These are phyloP conservation scores for Colletotrichum karsti DNA, from an alignment of 2,329 filamentous ascomycete genomes.

Conservation along the genomic window DNA sequence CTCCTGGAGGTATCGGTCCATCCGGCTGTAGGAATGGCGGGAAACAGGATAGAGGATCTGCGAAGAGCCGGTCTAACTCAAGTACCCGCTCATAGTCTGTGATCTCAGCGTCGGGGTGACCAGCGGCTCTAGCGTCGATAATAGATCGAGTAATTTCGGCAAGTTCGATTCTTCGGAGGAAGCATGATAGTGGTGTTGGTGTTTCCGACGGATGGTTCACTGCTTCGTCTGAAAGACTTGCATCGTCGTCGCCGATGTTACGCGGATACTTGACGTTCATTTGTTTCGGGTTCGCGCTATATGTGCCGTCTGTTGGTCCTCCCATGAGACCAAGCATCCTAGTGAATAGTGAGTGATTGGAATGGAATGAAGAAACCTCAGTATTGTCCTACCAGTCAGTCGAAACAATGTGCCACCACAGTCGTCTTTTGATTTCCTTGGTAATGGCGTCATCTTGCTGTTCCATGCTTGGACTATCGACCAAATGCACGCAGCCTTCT, in stretches of 20 bases:
- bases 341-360: not conserved
- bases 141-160: slow-evolving; percentile 46
- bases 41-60: slow-evolving; percentile 27
- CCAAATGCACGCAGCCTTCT: slow-evolving; percentile 47
- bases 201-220: slow-evolving; percentile 39
- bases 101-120: slow-evolving; percentile 37
- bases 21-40: slow-evolving; percentile 30
- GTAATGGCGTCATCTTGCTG: slow-evolving; percentile 34
- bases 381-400: slow-evolving; percentile 46
- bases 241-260: slow-evolving; percentile 48
- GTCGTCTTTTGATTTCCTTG: slow-evolving; percentile 47
- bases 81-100: slow-evolving; percentile 41
- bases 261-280: slow-evolving; percentile 48
- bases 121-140: slow-evolving; percentile 40
- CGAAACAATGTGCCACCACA: slow-evolving; percentile 54
- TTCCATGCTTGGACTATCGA: slow-evolving; percentile 42
- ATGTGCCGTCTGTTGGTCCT: slow-evolving; percentile 44
- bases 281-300: slow-evolving; percentile 45
- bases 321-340: slow-evolving; percentile 48
- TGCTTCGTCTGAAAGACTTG: slow-evolving; percentile 37
- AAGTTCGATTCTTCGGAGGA: slow-evolving; percentile 46
- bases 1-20: slow-evolving; percentile 18
- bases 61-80: slow-evolving; percentile 40
- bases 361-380: not conserved
- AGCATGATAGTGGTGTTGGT: slow-evolving; percentile 46